phyloP scores from a whole-genome alignment of 1,139 yeast species.

The Petasospora fabianii region DNA sequence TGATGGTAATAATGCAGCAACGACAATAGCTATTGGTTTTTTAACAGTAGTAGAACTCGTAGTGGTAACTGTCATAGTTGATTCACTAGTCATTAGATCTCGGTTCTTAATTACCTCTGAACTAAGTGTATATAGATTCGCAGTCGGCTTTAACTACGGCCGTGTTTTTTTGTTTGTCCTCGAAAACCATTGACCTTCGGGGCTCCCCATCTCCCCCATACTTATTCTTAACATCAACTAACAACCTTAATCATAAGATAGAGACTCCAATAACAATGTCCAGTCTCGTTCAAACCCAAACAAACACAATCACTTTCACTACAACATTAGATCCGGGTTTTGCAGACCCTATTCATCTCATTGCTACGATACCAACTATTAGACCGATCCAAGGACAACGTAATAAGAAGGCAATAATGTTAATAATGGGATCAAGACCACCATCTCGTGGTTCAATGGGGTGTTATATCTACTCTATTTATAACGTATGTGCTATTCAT shows the following conservation, averaged over 20 bases:
- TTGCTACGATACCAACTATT: conserved; percentile 23
- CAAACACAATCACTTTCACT: conserved; percentile 9
- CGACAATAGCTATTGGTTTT: conserved; percentile 56
- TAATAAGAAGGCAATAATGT: conserved; percentile 32
- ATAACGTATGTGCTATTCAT: conserved; percentile 12
- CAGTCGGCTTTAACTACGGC: too few species aligned
- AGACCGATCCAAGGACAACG: conserved; percentile 19
- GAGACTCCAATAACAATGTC: conserved; percentile 1
- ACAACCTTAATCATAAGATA: too few species aligned
- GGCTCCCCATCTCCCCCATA: too few species aligned
- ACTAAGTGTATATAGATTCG: too few species aligned
- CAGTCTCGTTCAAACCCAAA: too few species aligned
- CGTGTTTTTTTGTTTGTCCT: too few species aligned
- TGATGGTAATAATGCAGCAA: conserved; percentile 79
- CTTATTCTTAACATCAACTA: too few species aligned
- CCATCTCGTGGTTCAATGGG: conserved; percentile 29
- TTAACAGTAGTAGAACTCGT: too few species aligned
- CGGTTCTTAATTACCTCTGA: too few species aligned
- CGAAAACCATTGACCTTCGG: too few species aligned
- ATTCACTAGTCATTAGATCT: too few species aligned
- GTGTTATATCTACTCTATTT: conserved; percentile 22
- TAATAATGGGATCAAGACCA: conserved; percentile 31
- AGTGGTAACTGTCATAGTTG: too few species aligned
- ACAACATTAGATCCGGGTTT: conserved; percentile 28
- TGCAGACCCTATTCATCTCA: conserved; percentile 31